Percentiles rank a stretch among this genome's conserved stretches.
phyloP scores from a whole-genome alignment of 2,329 filamentous ascomycete species.

The Exophiala aquamarina region DNA sequence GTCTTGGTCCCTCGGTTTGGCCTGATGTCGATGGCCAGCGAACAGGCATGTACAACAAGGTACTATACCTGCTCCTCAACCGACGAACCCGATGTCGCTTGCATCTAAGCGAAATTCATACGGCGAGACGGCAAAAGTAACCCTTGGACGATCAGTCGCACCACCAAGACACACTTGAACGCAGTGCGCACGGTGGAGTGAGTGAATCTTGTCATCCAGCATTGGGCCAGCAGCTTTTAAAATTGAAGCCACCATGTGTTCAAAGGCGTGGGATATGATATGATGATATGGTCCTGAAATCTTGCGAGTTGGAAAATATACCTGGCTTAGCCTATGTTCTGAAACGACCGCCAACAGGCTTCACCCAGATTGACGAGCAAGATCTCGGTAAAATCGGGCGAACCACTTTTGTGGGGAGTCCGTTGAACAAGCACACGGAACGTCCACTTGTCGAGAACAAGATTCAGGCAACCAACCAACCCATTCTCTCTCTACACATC shows the following conservation, averaged over 20 bases:
- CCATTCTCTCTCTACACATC: too few relatives aligned
- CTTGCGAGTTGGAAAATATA: not conserved
- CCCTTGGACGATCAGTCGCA: constrained; percentile 9
- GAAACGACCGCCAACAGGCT: constrained; percentile 9
- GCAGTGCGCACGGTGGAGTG: not conserved
- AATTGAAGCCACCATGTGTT: constrained; percentile 9
- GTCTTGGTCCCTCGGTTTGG: too few relatives aligned
- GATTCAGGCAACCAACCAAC: too few relatives aligned
- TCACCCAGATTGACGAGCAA: not conserved
- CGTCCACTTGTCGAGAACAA: too few relatives aligned
- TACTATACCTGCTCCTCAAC: too few relatives aligned
- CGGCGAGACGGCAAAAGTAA: not conserved
- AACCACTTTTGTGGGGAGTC: not conserved
- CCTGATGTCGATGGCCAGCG: too few relatives aligned
- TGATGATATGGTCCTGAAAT: constrained; percentile 15
- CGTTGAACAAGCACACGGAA: too few relatives aligned
- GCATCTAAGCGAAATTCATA: constrained; percentile 7
- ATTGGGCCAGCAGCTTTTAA: not conserved
- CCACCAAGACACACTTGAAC: constrained; percentile 5
- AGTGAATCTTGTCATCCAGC: too few relatives aligned
- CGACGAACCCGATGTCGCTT: constrained; percentile 11
- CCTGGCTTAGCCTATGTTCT: not conserved
- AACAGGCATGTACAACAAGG: too few relatives aligned
- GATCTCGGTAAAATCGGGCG: not conserved
- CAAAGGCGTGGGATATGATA: not conserved